phyloP scores from a whole-genome alignment of 176 grass and related monocot genomes.

The Carex scoparia region DNA sequence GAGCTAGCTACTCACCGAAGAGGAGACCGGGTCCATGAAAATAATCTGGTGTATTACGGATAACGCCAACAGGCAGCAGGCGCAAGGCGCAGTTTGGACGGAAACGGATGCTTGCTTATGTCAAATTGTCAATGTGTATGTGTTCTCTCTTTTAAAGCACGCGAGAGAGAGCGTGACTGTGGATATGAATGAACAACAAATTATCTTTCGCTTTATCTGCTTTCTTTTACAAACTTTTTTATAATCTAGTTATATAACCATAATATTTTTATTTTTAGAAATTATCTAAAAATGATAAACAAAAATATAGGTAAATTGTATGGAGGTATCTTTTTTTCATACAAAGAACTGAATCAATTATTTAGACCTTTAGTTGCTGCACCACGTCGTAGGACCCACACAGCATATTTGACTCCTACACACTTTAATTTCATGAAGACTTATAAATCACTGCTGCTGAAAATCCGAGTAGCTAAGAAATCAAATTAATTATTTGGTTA shows the following conservation, averaged over 20 bases:
- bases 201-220: neutral
- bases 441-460: no score
- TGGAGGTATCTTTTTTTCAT: no score
- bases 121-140: neutral
- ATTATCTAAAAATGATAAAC: no score
- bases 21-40: slow-evolving; percentile 18
- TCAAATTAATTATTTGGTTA: no score
- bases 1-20: neutral
- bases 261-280: no score
- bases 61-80: neutral
- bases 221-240: neutral
- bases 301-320: no score
- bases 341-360: no score
- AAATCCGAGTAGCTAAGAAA: no score
- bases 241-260: neutral
- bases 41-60: neutral
- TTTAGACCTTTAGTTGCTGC: no score
- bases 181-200: neutral
- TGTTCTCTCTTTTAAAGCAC: slow-evolving; percentile 1
- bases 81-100: neutral
- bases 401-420: no score
- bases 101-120: slow-evolving; percentile 17
- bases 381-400: no score
- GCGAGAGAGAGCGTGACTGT: neutral
- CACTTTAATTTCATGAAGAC: no score